A percentile compares a stretch with the other conserved stretches of the same genome.
phyloP scores from a whole-genome alignment of 352 stramenopile genomes.

The Phytophthora aleatoria region DNA sequence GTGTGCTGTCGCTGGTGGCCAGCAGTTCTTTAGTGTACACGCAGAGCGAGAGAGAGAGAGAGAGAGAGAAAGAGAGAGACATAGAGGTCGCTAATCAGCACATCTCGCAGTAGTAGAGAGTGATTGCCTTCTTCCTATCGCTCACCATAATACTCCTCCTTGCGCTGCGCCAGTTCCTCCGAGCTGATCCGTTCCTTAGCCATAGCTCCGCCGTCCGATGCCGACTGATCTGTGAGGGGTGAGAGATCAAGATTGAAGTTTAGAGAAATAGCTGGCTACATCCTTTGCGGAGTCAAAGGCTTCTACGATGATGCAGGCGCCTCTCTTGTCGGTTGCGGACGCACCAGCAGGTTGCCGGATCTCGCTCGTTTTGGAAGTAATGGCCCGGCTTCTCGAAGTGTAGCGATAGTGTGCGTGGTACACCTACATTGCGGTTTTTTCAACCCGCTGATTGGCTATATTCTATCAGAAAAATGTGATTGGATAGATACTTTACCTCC shows the following conservation, averaged over 20 bases:
- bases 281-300: background rate
- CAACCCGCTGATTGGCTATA: background rate
- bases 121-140: background rate
- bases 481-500: background rate
- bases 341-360: slow-evolving; percentile 17
- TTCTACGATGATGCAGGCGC: background rate
- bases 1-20: slow-evolving; percentile 50
- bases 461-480: background rate
- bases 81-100: background rate
- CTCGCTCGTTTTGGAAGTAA: slow-evolving; percentile 28
- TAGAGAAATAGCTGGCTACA: background rate
- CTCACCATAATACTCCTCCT: slow-evolving; percentile 64
- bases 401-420: background rate
- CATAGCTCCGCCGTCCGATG: slow-evolving; percentile 27
- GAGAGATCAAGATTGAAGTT: slow-evolving; percentile 4
- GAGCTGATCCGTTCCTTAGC: slow-evolving; percentile 46
- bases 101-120: background rate
- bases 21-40: slow-evolving; percentile 53
- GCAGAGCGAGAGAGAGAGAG: no score
- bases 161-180: slow-evolving; percentile 45
- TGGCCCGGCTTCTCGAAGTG: background rate
- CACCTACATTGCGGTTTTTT: background rate
- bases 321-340: background rate
- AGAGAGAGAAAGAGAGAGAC: background rate
- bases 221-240: slow-evolving; percentile 12